Percentiles rank a stretch among this genome's conserved stretches.
These are phyloP conservation scores for Alternaria tenuissima DNA, from an alignment of 2,329 filamentous ascomycete genomes.

Conservation along the genomic window DNA sequence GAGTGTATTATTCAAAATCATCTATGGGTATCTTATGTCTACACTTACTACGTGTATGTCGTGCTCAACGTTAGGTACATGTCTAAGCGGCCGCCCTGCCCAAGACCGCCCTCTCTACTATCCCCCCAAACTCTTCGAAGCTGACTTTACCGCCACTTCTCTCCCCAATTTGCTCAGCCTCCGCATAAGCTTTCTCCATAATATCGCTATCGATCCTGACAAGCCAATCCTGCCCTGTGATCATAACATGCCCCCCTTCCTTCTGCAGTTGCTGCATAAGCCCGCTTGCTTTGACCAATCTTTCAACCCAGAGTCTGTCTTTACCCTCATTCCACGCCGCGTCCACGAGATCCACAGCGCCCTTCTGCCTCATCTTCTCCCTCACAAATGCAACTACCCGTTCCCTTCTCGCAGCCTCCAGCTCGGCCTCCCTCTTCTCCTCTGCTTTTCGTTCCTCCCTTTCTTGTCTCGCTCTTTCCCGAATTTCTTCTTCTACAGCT, in stretches of 20 bases:
- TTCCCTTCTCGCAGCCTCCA: conserved; percentile 42
- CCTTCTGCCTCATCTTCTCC: conserved; percentile 27
- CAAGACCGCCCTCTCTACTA: conserved; percentile 49
- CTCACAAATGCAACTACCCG: conserved; percentile 44
- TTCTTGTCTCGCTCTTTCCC: conserved; percentile 52
- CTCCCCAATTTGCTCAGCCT: conserved; percentile 40
- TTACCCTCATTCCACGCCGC: conserved; percentile 54
- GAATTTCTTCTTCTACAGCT: conserved; percentile 54
- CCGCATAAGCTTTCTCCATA: conserved; percentile 52
- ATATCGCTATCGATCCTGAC: conserved; percentile 51
- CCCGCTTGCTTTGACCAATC: conserved; percentile 53
- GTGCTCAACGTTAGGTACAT: neutral
- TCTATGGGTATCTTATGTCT: conserved; percentile 15
- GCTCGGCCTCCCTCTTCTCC: conserved; percentile 49
- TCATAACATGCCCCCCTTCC: conserved; percentile 45
- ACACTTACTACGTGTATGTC: conserved; percentile 6
- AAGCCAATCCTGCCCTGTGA: conserved; percentile 56
- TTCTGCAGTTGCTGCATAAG: conserved; percentile 43
- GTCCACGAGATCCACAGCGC: conserved; percentile 49
- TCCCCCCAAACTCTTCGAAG: conserved; percentile 49
- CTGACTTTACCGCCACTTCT: conserved; percentile 42
- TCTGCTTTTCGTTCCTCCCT: conserved; percentile 51
- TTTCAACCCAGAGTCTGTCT: conserved; percentile 55
- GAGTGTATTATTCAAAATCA: neutral
- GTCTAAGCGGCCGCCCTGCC: conserved; percentile 23